Conservation (phyloP, 2,329 filamentous ascomycete species). For the Pyrenophora graminea region DNA sequence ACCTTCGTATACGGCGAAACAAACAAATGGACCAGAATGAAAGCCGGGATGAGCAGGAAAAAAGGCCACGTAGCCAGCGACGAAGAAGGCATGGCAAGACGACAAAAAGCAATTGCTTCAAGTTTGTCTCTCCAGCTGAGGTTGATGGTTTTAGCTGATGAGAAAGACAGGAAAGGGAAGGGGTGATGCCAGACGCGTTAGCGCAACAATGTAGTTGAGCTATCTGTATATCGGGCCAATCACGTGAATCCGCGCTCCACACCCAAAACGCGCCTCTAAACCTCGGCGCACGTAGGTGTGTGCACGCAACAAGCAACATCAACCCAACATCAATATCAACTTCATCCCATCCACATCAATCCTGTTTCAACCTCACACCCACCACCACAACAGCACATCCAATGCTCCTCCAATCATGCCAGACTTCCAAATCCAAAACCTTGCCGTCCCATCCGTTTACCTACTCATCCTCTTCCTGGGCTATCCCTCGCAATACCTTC, state of each 20-base stretch:
- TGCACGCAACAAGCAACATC: neutral
- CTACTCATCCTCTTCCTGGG: slow-evolving; percentile 69
- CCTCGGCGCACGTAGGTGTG: neutral
- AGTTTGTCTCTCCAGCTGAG: neutral
- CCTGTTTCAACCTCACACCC: slow-evolving; percentile 1
- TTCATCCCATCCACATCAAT: no score
- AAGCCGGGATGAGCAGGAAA: slow-evolving; percentile 37
- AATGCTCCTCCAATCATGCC: neutral
- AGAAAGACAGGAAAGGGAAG: neutral
- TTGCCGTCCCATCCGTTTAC: slow-evolving; percentile 72
- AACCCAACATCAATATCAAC: neutral
- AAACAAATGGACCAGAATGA: slow-evolving; percentile 66
- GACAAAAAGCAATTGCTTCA: neutral
- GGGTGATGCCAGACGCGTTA: neutral
- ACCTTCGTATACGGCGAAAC: slow-evolving; percentile 92
- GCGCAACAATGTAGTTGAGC: neutral
- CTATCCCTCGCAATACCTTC: slow-evolving; percentile 73
- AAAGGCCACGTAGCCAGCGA: slow-evolving; percentile 27
- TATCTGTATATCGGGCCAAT: no score
- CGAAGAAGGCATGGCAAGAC: slow-evolving; percentile 25
- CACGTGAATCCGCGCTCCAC: no score
- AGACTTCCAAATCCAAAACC: slow-evolving; percentile 37
- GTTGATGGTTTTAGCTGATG: no score
- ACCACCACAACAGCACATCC: neutral
- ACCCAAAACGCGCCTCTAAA: neutral